A percentile compares a stretch with the other conserved stretches of the same genome.
Evolutionary conservation across 2,329 filamentous ascomycete species (phyloP).

Genomic region (Corynespora cassiicola): DNA sequence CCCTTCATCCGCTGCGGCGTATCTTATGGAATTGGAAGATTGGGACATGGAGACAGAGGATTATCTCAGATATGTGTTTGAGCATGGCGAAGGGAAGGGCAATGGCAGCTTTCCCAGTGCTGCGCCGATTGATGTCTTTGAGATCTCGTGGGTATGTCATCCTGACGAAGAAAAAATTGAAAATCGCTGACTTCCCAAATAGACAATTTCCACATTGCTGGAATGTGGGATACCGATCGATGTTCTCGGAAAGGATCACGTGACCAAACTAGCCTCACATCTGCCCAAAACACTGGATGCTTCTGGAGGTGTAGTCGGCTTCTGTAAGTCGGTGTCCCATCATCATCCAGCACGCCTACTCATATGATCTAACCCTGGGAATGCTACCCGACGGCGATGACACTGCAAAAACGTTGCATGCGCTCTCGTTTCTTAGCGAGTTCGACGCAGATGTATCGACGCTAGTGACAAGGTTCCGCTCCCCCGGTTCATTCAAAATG

Average conservation of each 20-base stretch:
- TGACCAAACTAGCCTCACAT: no score
- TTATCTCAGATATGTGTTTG: constrained; percentile 35
- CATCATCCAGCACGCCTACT: not conserved
- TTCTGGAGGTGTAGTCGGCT: no score
- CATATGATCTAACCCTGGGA: constrained; percentile 3
- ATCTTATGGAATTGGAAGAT: constrained; percentile 32
- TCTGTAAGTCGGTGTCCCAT: no score
- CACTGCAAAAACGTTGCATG: constrained; percentile 24
- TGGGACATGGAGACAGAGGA: constrained; percentile 42
- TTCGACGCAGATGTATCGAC: no score
- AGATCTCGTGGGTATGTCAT: constrained; percentile 31
- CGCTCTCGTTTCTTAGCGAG: no score
- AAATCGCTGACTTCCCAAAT: constrained; percentile 12
- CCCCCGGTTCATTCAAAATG: no score
- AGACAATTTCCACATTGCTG: constrained; percentile 1
- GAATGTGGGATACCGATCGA: no score
- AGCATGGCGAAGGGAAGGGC: constrained; percentile 14
- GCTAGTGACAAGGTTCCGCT: no score
- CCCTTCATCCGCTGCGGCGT: constrained; percentile 49
- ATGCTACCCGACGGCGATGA: constrained; percentile 32
- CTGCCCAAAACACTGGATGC: no score
- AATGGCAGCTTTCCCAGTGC: constrained; percentile 30
- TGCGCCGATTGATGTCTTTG: constrained; percentile 38
- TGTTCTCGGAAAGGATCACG: no score
- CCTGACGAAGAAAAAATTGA: constrained; percentile 13